phyloP scores from a whole-genome alignment of 2,329 filamentous ascomycete species.

The Aspergillus hortae region DNA sequence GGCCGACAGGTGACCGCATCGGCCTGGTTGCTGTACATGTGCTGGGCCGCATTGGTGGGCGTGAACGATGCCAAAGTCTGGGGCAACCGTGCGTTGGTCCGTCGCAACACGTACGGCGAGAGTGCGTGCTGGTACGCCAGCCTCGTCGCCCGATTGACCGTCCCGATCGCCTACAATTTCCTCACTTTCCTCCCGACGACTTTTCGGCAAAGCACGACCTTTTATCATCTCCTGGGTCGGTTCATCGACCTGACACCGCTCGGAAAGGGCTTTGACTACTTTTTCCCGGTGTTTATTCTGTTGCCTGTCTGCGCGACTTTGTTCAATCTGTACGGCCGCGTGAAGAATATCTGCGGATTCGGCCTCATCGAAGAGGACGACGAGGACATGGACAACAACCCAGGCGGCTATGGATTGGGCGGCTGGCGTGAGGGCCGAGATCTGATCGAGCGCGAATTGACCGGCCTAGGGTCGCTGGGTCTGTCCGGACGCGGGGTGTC shows the following conservation, averaged over 20 bases:
- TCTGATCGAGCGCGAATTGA: constrained; percentile 81
- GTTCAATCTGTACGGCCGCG: constrained; percentile 83
- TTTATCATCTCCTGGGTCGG: constrained; percentile 80
- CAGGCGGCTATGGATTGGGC: constrained; percentile 67
- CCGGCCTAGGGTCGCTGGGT: constrained; percentile 53
- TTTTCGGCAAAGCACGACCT: constrained; percentile 74
- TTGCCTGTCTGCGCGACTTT: constrained; percentile 79
- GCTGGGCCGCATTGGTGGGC: constrained; percentile 77
- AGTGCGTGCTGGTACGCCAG: constrained; percentile 94
- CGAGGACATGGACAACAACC: constrained; percentile 58
- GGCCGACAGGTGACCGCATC: constrained; percentile 80
- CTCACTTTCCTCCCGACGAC: constrained; percentile 76
- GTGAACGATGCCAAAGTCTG: constrained; percentile 95
- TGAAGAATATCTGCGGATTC: constrained; percentile 74
- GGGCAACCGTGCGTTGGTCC: constrained; percentile 87
- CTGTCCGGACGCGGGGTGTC: constrained; percentile 31
- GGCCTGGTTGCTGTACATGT: constrained; percentile 95
- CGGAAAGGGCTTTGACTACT: constrained; percentile 77
- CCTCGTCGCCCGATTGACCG: constrained; percentile 86
- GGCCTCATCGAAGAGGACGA: constrained; percentile 75
- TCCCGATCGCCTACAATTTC: constrained; percentile 95
- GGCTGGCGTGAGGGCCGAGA: constrained; percentile 90
- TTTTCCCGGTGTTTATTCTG: constrained; percentile 85
- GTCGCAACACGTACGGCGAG: constrained; percentile 86
- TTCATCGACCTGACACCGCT: constrained; percentile 80